A percentile compares a stretch with the other conserved stretches of the same genome.
phyloP scores from a whole-genome alignment of 805 yeast species.

The Jamesozyma rosinii region DNA sequence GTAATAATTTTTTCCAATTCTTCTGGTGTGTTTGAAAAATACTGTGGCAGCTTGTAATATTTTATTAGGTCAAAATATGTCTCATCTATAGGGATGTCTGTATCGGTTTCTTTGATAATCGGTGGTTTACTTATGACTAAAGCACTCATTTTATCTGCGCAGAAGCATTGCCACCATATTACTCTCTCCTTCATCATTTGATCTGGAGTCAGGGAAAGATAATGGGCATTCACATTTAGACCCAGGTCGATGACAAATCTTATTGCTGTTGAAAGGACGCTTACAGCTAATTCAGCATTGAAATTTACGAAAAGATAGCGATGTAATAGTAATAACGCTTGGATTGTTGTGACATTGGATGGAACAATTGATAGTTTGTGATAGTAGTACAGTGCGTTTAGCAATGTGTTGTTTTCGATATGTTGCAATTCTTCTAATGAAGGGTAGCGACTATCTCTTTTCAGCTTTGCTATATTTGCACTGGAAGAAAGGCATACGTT shows the following conservation, averaged over 20 bases:
- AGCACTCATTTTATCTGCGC: slow-evolving; percentile 17
- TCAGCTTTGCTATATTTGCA: slow-evolving; percentile 13
- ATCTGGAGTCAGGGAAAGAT: slow-evolving; percentile 28
- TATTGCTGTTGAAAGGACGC: slow-evolving; percentile 38
- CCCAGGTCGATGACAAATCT: slow-evolving; percentile 52
- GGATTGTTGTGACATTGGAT: slow-evolving; percentile 44
- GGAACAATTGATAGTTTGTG: slow-evolving; percentile 41
- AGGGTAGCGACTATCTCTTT: slow-evolving; percentile 14
- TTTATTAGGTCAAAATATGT: slow-evolving; percentile 15
- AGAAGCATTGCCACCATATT: slow-evolving; percentile 41
- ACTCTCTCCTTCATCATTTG: slow-evolving; percentile 34
- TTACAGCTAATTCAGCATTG: slow-evolving; percentile 36
- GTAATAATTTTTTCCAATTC: slow-evolving; percentile 10
- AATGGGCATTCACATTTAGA: slow-evolving; percentile 39
- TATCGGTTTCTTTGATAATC: slow-evolving; percentile 15
- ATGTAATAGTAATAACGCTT: slow-evolving; percentile 43
- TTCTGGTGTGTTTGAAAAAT: slow-evolving; percentile 4
- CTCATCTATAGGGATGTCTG: slow-evolving; percentile 18
- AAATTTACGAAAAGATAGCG: slow-evolving; percentile 29
- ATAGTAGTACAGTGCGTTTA: slow-evolving; percentile 43
- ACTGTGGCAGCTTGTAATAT: slow-evolving; percentile 6
- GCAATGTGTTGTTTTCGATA: slow-evolving; percentile 27
- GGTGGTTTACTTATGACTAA: slow-evolving; percentile 19
- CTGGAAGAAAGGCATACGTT: slow-evolving; percentile 19
- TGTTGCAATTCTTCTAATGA: slow-evolving; percentile 17